A percentile compares a stretch with the other conserved stretches of the same genome.
phyloP scores from a whole-genome alignment of 2,329 filamentous ascomycete species.

The Orbilia ellipsospora region DNA sequence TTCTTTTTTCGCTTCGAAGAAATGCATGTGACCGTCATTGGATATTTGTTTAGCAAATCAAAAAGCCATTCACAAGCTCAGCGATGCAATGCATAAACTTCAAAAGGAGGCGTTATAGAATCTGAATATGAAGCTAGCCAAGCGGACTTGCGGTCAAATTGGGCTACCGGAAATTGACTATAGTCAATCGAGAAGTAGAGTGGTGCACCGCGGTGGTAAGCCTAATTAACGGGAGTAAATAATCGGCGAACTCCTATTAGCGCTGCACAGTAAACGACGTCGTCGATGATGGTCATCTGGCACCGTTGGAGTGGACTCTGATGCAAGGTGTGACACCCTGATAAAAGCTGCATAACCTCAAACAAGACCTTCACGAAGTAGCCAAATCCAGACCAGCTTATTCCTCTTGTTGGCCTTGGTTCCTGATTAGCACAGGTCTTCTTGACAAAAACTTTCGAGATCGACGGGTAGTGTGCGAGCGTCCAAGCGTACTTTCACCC shows the following conservation, averaged over 20 bases:
- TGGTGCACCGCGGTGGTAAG: slow-evolving; percentile 15
- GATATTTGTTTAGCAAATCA: neutral
- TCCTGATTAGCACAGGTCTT: slow-evolving; percentile 30
- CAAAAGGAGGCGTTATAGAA: slow-evolving; percentile 7
- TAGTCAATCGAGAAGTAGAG: slow-evolving; percentile 43
- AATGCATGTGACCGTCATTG: slow-evolving; percentile 31
- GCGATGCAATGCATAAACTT: neutral
- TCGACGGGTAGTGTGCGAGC: slow-evolving; percentile 19
- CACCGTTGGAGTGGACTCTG: slow-evolving; percentile 34
- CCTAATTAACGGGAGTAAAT: slow-evolving; percentile 23
- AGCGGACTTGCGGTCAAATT: slow-evolving; percentile 8
- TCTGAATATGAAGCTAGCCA: neutral
- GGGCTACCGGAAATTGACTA: slow-evolving; percentile 25
- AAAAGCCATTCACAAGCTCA: slow-evolving; percentile 15
- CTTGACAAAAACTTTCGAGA: slow-evolving; percentile 10
- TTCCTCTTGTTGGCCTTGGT: slow-evolving; percentile 9
- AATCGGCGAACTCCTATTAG: slow-evolving; percentile 49
- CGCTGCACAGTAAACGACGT: slow-evolving; percentile 12
- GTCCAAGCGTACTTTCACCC: slow-evolving; percentile 29
- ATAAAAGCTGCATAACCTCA: slow-evolving; percentile 53
- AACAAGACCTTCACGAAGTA: slow-evolving; percentile 33
- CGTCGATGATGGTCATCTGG: slow-evolving; percentile 3
- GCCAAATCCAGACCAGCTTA: slow-evolving; percentile 40
- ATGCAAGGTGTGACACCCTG: slow-evolving; percentile 54
- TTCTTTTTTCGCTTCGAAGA: neutral